Evolutionary conservation across 352 stramenopile genomes (phyloP).

Genomic region (Phytophthora multivora): DNA sequence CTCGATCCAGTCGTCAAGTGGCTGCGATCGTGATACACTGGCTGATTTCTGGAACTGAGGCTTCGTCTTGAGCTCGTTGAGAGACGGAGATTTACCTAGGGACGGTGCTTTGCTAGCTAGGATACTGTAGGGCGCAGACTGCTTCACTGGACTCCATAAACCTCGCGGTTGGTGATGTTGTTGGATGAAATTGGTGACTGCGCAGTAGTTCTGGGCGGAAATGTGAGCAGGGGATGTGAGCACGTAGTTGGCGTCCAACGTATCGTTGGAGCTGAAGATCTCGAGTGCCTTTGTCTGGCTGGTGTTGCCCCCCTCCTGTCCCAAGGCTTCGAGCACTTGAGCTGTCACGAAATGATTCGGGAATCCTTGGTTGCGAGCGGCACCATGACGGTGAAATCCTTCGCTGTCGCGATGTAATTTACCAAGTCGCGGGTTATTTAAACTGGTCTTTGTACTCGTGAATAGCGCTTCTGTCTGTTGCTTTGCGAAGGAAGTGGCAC

Average conservation of each 20-base stretch:
- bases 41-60: slow-evolving; percentile 5
- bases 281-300: slow-evolving; percentile 40
- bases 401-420: slow-evolving; percentile 62
- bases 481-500: slow-evolving; percentile 21
- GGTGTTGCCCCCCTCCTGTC: slow-evolving; percentile 24
- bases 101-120: slow-evolving; percentile 3
- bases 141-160: slow-evolving; percentile 54
- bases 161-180: slow-evolving; percentile 26
- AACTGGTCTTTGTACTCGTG: neutral
- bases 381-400: slow-evolving; percentile 57
- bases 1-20: slow-evolving; percentile 38
- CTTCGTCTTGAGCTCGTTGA: slow-evolving; percentile 21
- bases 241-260: slow-evolving; percentile 77
- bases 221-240: slow-evolving; percentile 53
- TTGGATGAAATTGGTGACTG: slow-evolving; percentile 37
- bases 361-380: slow-evolving; percentile 57
- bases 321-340: slow-evolving; percentile 26
- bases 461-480: slow-evolving; percentile 7
- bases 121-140: slow-evolving; percentile 24
- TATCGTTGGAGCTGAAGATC: slow-evolving; percentile 59
- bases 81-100: slow-evolving; percentile 8
- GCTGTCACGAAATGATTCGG: slow-evolving; percentile 53
- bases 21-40: neutral
- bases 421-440: slow-evolving; percentile 27
- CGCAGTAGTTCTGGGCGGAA: slow-evolving; percentile 61